Base-by-base conservation (phyloP, 129 eudicot genomes). In the Arctium lappa region DNA sequence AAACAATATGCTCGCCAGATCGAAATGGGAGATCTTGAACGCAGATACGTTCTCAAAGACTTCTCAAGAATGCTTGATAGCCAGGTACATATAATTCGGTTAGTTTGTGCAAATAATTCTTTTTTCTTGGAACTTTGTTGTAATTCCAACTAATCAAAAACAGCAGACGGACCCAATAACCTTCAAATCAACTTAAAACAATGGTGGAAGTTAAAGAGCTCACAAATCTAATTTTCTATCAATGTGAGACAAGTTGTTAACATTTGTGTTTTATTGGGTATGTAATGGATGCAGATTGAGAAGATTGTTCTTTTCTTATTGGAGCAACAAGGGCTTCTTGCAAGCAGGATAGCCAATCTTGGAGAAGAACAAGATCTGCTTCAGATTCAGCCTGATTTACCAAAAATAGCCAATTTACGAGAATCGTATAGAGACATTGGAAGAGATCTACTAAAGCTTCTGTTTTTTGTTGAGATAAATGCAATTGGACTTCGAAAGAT, bases 251-350 rank as follows among this genome's bases (percentile, higher is more conserved):
- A 3, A 8, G 56, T 2, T 46, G 62, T 74, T 39, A 8, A 38
- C 13, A 8, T n/a, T 65, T 39, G 32, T 78, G 30, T 40, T 22
- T 22, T 84, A 65, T 63, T 42, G 6, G 13, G 32, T 73, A 12
- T 81, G n/a, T 16, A 29, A 76, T 42, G 56, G 34, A 80, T 84
- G 81, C 88, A 95, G 99, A 93, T 95, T 74, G 99, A 95, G 78
- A 93, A 91, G 76, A 79, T 93, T 83, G 99, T 95, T 75, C 94
- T 95, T 70, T 95, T 93, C 79, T 70, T 95, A 18, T 77, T 93
- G 97, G 95, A 95, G 86, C 98, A 95, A 87, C 95, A 95, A 95
- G 99, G 99, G 75, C 66, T 86, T 83, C 87, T 91, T 81, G 91
- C 95, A 72, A 88, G 90, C 83, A 89, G 94, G 88, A 81, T 95